Conservation (phyloP, 1,284 basidiomycete genomes). For the Tylopilus orsonianus region DNA sequence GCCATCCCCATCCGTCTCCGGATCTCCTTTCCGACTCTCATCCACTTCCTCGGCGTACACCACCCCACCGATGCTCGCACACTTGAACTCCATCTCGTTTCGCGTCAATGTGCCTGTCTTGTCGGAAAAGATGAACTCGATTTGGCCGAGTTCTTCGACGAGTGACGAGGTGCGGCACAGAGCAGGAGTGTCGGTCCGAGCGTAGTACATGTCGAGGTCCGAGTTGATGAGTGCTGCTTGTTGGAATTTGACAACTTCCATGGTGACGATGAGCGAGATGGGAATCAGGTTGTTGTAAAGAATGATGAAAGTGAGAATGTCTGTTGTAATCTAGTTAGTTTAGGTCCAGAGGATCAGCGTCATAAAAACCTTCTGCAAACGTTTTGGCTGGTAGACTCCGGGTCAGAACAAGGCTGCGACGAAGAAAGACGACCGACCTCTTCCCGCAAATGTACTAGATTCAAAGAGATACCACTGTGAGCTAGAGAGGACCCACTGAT, state of each 20-base stretch:
- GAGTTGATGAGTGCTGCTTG: conserved; percentile 97
- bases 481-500: conserved; percentile 77
- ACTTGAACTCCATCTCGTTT: conserved; percentile 98
- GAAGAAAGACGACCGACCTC: conserved; percentile 48
- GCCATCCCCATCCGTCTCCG: conserved; percentile 51
- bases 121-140: conserved; percentile 98
- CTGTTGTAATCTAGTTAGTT: conserved; percentile 39
- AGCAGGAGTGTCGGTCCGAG: conserved; percentile 92
- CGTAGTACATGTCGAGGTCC: conserved; percentile 96
- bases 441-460: conserved; percentile 51
- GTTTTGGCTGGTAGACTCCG: conserved; percentile 53
- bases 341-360: background rate
- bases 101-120: conserved; percentile 97
- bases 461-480: conserved; percentile 85
- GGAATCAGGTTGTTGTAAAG: conserved; percentile 99
- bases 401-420: background rate
- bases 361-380: conserved; percentile 71
- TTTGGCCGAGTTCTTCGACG: conserved; percentile 98
- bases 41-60: conserved; percentile 86
- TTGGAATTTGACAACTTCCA: conserved; percentile 99
- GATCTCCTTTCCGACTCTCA: conserved; percentile 64
- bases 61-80: conserved; percentile 86
- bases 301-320: conserved; percentile 98
- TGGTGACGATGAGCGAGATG: conserved; percentile 98
- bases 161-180: conserved; percentile 95